These are phyloP conservation scores for Aspergillus panamensis DNA, from an alignment of 495 filamentous ascomycete genomes.

Conservation along the genomic window DNA sequence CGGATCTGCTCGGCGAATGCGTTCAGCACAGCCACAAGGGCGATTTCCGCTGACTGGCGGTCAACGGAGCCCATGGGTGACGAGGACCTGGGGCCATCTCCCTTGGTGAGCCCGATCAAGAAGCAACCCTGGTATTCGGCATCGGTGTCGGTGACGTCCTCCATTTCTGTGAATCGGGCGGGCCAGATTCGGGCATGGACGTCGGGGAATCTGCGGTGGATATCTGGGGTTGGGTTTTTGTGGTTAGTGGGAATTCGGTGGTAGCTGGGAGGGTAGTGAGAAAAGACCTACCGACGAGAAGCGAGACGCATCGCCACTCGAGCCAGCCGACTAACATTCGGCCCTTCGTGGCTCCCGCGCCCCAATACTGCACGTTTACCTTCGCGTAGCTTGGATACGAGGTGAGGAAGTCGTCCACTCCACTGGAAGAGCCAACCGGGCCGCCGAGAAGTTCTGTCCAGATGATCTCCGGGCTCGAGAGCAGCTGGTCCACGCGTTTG, in stretches of 20 bases:
- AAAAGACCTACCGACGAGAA: constrained; percentile 5
- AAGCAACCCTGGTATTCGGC: constrained; percentile 5
- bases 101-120: constrained; percentile 2
- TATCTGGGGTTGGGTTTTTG: neutral
- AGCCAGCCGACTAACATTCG: constrained; percentile 4
- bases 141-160: neutral
- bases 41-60: neutral
- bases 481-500: neutral
- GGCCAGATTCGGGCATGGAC: constrained; percentile 6
- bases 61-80: neutral
- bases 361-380: constrained; percentile 5
- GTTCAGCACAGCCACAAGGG: neutral
- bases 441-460: neutral
- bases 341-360: neutral
- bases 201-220: constrained; percentile 9
- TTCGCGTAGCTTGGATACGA: constrained; percentile 1
- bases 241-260: neutral
- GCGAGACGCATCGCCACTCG: constrained; percentile 4
- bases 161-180: neutral
- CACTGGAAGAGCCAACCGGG: neutral
- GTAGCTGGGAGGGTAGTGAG: neutral
- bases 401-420: neutral
- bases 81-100: neutral
- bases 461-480: neutral
- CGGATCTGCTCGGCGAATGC: constrained; percentile 1